Conservation (phyloP, 352 stramenopile species). For the Phytophthora hibernalis region DNA sequence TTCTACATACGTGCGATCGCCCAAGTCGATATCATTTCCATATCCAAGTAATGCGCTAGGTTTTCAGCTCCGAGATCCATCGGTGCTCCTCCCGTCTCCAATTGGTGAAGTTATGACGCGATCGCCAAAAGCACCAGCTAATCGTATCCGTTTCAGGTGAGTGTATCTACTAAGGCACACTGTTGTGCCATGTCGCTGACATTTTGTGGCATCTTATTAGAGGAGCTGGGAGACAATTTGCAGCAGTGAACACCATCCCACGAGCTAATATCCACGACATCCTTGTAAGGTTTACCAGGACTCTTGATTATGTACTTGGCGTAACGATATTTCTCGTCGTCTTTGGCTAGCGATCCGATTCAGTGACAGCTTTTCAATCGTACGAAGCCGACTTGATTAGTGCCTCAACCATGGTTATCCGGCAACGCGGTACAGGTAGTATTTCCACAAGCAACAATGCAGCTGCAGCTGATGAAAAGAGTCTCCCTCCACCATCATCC, state of each 20-base stretch:
- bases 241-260: constrained; percentile 49
- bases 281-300: constrained; percentile 36
- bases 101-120: constrained; percentile 43
- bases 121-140: constrained; percentile 57
- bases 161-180: background rate
- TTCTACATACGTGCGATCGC: constrained; percentile 21
- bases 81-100: constrained; percentile 49
- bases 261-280: constrained; percentile 44
- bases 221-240: constrained; percentile 65
- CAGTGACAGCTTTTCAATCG: constrained; percentile 35
- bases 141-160: constrained; percentile 58
- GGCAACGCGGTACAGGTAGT: constrained; percentile 45
- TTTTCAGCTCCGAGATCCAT: constrained; percentile 30
- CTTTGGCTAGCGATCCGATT: constrained; percentile 39
- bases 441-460: constrained; percentile 33
- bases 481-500: constrained; percentile 13
- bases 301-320: constrained; percentile 1
- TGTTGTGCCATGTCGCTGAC: constrained; percentile 2
- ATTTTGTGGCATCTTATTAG: constrained; percentile 30
- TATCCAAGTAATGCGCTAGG: constrained; percentile 35
- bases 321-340: constrained; percentile 8
- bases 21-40: constrained; percentile 35
- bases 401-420: constrained; percentile 61
- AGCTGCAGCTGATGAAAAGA: constrained; percentile 28
- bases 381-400: constrained; percentile 70